Evolutionary conservation across 495 filamentous ascomycete genomes (phyloP).

Genomic region (Bacidia gigantensis): DNA sequence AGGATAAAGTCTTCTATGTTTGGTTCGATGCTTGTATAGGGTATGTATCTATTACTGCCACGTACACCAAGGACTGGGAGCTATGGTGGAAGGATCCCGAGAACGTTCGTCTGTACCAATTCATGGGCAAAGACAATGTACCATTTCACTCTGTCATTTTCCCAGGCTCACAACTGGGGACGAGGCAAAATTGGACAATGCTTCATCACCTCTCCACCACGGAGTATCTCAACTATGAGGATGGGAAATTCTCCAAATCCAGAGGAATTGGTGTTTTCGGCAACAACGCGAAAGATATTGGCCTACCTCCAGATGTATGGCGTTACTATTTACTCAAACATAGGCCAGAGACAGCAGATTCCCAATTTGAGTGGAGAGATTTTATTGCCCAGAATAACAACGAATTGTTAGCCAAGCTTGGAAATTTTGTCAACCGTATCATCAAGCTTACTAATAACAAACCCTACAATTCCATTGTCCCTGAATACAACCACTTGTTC

Average conservation of each 20-base stretch:
- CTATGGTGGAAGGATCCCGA: constrained; percentile 90
- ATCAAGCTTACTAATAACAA: constrained; percentile 76
- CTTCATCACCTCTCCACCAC: constrained; percentile 79
- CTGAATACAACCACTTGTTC: constrained; percentile 44
- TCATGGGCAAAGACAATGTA: constrained; percentile 97
- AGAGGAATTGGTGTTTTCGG: constrained; percentile 83
- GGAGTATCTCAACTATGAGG: constrained; percentile 94
- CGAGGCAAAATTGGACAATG: constrained; percentile 77
- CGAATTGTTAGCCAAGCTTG: constrained; percentile 77
- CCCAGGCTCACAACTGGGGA: constrained; percentile 75
- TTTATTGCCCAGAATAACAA: constrained; percentile 85
- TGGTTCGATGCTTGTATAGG: constrained; percentile 99
- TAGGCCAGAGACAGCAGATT: constrained; percentile 78
- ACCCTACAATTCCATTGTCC: constrained; percentile 54
- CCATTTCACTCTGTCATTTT: constrained; percentile 89
- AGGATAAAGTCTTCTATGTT: constrained; percentile 52
- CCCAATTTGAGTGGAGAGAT: constrained; percentile 75
- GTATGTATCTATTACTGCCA: constrained; percentile 88
- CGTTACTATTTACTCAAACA: constrained; percentile 82
- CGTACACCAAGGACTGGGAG: constrained; percentile 85
- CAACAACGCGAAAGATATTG: constrained; percentile 74
- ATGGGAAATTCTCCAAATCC: constrained; percentile 91
- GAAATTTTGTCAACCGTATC: constrained; percentile 87
- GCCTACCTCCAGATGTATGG: constrained; percentile 79
- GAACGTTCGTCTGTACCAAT: constrained; percentile 84